Evolutionary conservation across 2,329 filamentous ascomycete species (phyloP), one percentile per base, ranked within the genome.

Genomic region (Huntiella savannae): DNA sequence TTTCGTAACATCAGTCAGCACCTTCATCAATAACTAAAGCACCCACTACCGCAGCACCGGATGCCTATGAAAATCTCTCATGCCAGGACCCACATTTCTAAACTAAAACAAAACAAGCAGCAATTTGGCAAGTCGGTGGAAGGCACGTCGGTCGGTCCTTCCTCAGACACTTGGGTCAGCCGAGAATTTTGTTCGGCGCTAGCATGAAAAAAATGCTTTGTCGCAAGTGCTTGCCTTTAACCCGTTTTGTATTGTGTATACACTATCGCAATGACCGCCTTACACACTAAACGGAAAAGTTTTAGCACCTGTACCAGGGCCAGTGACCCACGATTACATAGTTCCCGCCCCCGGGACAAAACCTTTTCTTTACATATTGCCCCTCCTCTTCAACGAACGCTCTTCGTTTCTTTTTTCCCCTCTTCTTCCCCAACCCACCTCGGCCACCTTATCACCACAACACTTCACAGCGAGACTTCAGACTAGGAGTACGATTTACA

Each of bases 401-500:
- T 33, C 17, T 17, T 16, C 12, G 32, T 55, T 58, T 59, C 58
- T 58, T 57, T 53, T 55, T 55, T 57, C 55, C 57, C 63, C 54
- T 55, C 54, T 54, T 55, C 60, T 59, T 61, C 62, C 64, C 57
- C 59, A 59, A 63, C 64, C 63, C 61, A 59, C 59, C 37, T 47
- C 46, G 38, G 65, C 64, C 68, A 62, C 62, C 62, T 62, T 49
- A 63, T 58, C 57, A 57, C 56, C 55, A 55, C 59, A 57, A 60
- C 62, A 58, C 60, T 59, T 61, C 56, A 57, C 60, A 63, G 63
- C 62, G 61, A 62, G 61, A 60, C 63, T 59, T 57, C 59, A 64
- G 64, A 66, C 66, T 67, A 67, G 68, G 67, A 70, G 69, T 70
- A 67, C 70, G 68, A 64, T 66, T 63, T 49, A 19, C 8, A 28